phyloP scores from a whole-genome alignment of 2,329 filamentous ascomycete genomes.

The Immersiporthe knoxdaviesiana region DNA sequence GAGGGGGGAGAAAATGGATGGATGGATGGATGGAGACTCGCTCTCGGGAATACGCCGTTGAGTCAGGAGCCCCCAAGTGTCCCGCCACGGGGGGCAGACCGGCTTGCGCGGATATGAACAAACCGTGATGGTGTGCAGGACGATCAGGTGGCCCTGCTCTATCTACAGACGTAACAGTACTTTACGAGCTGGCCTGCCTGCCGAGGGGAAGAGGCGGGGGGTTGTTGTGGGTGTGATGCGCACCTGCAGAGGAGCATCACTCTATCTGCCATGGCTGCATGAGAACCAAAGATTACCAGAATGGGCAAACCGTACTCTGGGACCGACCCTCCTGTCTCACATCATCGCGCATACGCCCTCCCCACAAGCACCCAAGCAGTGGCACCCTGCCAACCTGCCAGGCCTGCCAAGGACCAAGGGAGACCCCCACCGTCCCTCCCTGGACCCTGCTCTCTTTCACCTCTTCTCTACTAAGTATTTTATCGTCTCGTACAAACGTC shows the following conservation, averaged over 20 bases:
- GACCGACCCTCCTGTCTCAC: conserved; percentile 24
- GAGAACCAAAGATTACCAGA: not conserved
- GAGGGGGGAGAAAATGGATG: not conserved
- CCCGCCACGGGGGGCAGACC: conserved; percentile 8
- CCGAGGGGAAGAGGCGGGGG: conserved; percentile 11
- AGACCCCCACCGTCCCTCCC: no score
- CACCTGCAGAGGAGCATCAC: conserved; percentile 1
- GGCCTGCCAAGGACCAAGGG: not conserved
- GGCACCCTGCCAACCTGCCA: not conserved
- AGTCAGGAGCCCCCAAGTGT: conserved; percentile 22
- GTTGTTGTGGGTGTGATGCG: no score
- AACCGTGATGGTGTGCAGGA: conserved; percentile 28
- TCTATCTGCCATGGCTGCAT: conserved; percentile 7
- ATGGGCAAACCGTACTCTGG: not conserved
- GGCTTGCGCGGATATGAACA: conserved; percentile 25
- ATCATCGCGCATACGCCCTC: conserved; percentile 26
- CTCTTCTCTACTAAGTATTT: not conserved
- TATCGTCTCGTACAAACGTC: no score
- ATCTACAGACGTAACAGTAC: no score
- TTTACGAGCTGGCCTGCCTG: conserved; percentile 21
- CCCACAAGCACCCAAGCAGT: no score
- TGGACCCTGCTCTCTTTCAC: not conserved
- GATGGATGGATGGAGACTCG: not conserved
- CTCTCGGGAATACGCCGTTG: conserved; percentile 18
- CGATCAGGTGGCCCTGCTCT: conserved; percentile 22